phyloP scores from a whole-genome alignment of 208 protist genomes.

The Wallacemonas sp. region DNA sequence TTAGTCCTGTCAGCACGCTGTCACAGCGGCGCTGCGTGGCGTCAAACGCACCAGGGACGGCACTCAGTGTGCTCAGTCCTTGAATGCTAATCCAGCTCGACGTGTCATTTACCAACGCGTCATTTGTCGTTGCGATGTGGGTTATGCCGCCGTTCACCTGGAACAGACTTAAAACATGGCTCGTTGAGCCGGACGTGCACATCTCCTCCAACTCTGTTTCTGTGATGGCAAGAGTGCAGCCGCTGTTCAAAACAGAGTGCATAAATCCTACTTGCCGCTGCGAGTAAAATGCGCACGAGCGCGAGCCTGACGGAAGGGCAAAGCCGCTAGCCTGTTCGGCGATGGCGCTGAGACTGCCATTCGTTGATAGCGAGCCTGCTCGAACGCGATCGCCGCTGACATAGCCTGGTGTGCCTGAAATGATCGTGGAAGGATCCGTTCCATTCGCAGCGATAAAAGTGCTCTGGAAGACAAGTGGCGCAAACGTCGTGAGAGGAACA shows the following conservation, averaged over 20 bases:
- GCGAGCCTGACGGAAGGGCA: constrained; percentile 63
- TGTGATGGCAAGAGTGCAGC: constrained; percentile 44
- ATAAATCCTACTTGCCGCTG: constrained; percentile 56
- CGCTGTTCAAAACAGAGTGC: constrained; percentile 55
- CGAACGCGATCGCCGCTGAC: constrained; percentile 44
- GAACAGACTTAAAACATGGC: constrained; percentile 36
- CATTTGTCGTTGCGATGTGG: constrained; percentile 66
- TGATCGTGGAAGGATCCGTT: constrained; percentile 39
- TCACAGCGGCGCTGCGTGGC: constrained; percentile 43
- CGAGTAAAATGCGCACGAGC: constrained; percentile 30
- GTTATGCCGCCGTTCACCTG: constrained; percentile 35
- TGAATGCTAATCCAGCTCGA: constrained; percentile 70
- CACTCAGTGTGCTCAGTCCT: constrained; percentile 32
- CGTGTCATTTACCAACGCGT: constrained; percentile 73
- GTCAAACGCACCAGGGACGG: constrained; percentile 42
- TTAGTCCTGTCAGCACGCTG: constrained; percentile 58
- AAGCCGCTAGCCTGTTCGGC: constrained; percentile 59
- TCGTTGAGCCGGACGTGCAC: constrained; percentile 42
- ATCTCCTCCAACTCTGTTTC: constrained; percentile 49
- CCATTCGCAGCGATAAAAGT: constrained; percentile 35
- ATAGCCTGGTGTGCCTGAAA: constrained; percentile 65
- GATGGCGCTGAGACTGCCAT: constrained; percentile 33
- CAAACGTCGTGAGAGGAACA: constrained; percentile 27
- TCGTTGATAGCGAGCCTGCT: constrained; percentile 42
- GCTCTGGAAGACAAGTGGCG: constrained; percentile 45